Percentiles rank a stretch among this genome's conserved stretches.
Conservation (phyloP, 75 land plant genomes). For the Chamaecyparis obtusa region DNA sequence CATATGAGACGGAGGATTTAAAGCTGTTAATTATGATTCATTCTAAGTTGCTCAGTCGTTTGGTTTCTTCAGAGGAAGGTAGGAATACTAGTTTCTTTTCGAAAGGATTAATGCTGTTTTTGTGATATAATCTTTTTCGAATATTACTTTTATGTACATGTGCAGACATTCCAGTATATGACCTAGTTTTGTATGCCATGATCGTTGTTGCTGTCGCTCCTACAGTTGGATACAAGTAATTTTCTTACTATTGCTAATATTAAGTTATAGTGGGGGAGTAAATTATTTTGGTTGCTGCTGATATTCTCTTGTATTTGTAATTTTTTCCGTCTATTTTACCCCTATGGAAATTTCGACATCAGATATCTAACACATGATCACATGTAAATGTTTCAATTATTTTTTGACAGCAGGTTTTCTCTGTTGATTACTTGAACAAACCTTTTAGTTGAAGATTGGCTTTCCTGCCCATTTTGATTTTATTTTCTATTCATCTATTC, state of each 20-base stretch:
- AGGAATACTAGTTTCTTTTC: neutral
- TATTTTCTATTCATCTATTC: neutral
- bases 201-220: constrained; percentile 68
- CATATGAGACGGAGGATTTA: neutral
- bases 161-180: constrained; percentile 60
- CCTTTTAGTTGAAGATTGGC: neutral
- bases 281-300: neutral
- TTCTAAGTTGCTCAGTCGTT: neutral
- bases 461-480: neutral
- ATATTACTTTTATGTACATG: neutral
- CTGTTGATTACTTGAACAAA: neutral
- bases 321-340: neutral
- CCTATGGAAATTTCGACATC: neutral
- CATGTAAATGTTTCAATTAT: neutral
- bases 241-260: constrained; percentile 5
- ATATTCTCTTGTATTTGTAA: neutral
- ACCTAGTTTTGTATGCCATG: constrained; percentile 51
- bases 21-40: neutral
- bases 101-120: neutral
- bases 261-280: neutral
- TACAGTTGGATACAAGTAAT: constrained; percentile 87
- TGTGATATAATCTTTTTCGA: neutral
- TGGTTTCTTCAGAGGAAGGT: neutral
- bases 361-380: neutral
- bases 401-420: neutral